Evolutionary conservation across 1,284 basidiomycete species (phyloP), one percentile per base, ranked within the genome.

Genomic region (Apiotrichum sp.): DNA sequence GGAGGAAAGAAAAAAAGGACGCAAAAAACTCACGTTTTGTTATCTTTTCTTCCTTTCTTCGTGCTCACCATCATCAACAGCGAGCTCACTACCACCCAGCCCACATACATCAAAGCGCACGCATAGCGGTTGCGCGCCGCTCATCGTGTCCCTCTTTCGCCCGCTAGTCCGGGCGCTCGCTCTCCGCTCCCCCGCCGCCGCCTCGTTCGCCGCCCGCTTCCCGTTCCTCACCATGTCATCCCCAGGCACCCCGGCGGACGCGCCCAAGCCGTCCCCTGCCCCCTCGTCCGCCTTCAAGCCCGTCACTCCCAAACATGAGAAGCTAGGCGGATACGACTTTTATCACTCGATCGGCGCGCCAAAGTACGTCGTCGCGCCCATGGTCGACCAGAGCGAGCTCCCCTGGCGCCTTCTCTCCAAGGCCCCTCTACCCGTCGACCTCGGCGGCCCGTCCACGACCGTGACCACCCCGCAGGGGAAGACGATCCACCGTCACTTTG

Each of bases 331-430:
- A 3, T 91, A 88, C 70, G 86, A 90, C 29, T 86, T 97, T 62
- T 98, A 93, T 72, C 84, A 68, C 78, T 87, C 43, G 71, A 78
- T 98, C 40, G 87, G 89, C 6, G 87, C 85, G 64, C 90, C 93
- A 8, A 89, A 88, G 73, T 86, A 83, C 70, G 82, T 98, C 44
- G 89, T 97, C 10, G 95, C 92, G 10, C 93, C 95, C 8, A 98
- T 98, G 95, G 95, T 98, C 0, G 93, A 98, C 74, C 91, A 95
- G 77, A 92, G 88, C 68, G 93, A 98, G 75, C 81, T 98, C 70
- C 87, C 92, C 11, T 98, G 92, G 90, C 82, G 95, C 59, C 84
- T 86, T 56, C 78, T 98, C n/a, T 89, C 89, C 8, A 81, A 93
- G 52, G 79, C 87, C 57, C 92, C 96, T 67, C 89, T 93, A 38